Evolutionary conservation across 2,329 filamentous ascomycete genomes (phyloP).

Genomic region (Pseudopithomyces maydicus): DNA sequence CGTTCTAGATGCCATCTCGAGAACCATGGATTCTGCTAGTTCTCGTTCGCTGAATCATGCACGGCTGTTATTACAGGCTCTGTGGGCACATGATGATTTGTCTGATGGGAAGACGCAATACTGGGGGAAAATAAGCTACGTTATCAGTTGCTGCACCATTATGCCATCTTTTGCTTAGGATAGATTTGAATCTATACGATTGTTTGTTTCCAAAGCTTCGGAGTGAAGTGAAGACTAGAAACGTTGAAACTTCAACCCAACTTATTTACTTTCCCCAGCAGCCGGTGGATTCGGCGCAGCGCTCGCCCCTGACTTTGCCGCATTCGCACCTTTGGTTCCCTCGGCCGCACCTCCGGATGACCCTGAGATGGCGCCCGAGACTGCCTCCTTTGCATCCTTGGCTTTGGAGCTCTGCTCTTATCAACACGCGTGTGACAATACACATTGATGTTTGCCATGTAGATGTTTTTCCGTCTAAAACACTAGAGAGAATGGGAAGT

Average conservation of each 20-base stretch:
- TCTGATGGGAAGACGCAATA: slow-evolving; percentile 13
- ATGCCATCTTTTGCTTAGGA: slow-evolving; percentile 17
- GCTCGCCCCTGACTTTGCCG: neutral
- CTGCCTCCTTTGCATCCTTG: neutral
- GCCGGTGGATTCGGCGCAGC: neutral
- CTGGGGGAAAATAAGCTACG: slow-evolving; percentile 14
- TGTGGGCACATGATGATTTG: slow-evolving; percentile 25
- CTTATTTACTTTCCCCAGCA: neutral
- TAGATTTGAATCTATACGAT: too few species aligned
- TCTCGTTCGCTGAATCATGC: slow-evolving; percentile 16
- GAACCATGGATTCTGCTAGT: slow-evolving; percentile 11
- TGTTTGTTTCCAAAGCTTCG: too few species aligned
- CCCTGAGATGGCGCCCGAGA: neutral
- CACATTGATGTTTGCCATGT: too few species aligned
- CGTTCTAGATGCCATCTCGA: slow-evolving; percentile 16
- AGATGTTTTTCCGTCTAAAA: neutral
- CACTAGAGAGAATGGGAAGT: neutral
- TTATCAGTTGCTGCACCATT: slow-evolving; percentile 16
- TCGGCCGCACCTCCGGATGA: neutral
- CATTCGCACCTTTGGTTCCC: neutral
- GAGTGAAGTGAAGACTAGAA: too few species aligned
- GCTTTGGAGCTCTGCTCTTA: neutral
- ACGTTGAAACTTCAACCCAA: too few species aligned
- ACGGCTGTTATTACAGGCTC: slow-evolving; percentile 13
- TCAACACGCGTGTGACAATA: neutral